Evolutionary conservation across 805 yeast species (phyloP).

Genomic region (Phaffomyces opuntiae): DNA sequence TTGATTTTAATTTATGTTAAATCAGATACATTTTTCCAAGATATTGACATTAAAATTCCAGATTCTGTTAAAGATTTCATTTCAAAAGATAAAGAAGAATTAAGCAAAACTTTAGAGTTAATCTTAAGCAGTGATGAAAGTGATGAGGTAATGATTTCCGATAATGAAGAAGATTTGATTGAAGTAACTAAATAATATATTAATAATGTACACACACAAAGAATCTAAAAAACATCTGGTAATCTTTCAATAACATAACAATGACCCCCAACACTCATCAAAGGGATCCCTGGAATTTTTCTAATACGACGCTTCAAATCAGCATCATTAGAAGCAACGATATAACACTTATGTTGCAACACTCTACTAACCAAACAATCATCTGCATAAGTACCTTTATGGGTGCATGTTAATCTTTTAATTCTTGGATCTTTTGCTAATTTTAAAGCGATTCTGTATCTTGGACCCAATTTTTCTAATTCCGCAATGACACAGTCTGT

Average conservation of each 20-base stretch:
- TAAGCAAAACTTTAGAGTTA: conserved; percentile 15
- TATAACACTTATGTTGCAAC: conserved; percentile 92
- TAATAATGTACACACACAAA: background rate
- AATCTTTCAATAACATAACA: conserved; percentile 88
- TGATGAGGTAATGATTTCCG: conserved; percentile 8
- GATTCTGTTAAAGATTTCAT: conserved; percentile 25
- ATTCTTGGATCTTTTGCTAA: conserved; percentile 93
- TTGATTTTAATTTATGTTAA: conserved; percentile 30
- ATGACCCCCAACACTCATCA: conserved; percentile 94
- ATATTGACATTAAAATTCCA: conserved; percentile 14
- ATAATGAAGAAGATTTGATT: background rate
- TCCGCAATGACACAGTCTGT: conserved; percentile 99
- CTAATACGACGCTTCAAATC: conserved; percentile 90
- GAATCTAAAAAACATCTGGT: conserved; percentile 73
- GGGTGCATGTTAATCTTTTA: conserved; percentile 79
- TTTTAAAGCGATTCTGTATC: conserved; percentile 85
- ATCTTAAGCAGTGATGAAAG: conserved; percentile 11
- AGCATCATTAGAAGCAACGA: conserved; percentile 97
- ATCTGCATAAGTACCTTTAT: conserved; percentile 97
- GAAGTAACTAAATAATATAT: background rate
- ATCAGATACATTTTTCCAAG: conserved; percentile 18
- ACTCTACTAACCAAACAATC: conserved; percentile 93
- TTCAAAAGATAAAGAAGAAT: conserved; percentile 22
- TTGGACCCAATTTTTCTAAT: conserved; percentile 91
- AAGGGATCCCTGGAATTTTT: conserved; percentile 95